A percentile compares a stretch with the other conserved stretches of the same genome.
Conservation (phyloP, 805 yeast species). For the Phaffomyces antillensis region DNA sequence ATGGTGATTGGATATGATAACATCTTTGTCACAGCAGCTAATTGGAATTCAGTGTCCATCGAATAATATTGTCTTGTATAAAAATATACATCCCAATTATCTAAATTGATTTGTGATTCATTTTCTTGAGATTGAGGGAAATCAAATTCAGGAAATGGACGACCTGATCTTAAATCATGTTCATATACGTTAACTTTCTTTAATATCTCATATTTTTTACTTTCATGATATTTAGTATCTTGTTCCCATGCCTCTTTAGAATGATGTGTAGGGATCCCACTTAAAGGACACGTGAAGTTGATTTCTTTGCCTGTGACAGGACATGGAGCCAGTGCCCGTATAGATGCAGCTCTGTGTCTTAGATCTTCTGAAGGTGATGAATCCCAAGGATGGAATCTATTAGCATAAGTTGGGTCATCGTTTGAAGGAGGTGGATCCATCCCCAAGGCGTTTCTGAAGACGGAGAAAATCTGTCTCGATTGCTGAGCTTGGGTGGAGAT, state of each 20-base stretch:
- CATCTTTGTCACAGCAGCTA: conserved; percentile 93
- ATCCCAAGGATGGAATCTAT: conserved; percentile 85
- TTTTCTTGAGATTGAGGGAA: conserved; percentile 76
- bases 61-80: conserved; percentile 90
- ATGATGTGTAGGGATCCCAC: conserved; percentile 97
- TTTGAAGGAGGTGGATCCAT: conserved; percentile 59
- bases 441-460: conserved; percentile 42
- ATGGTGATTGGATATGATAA: conserved; percentile 89
- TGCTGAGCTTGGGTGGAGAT: background rate
- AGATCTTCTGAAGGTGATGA: conserved; percentile 83
- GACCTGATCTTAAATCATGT: conserved; percentile 89
- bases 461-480: conserved; percentile 27
- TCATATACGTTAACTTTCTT: conserved; percentile 88
- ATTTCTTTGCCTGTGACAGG: conserved; percentile 83
- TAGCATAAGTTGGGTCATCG: conserved; percentile 62
- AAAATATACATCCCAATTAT: conserved; percentile 88
- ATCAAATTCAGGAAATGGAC: conserved; percentile 92
- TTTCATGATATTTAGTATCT: conserved; percentile 65
- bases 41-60: conserved; percentile 94
- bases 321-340: conserved; percentile 80
- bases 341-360: conserved; percentile 86
- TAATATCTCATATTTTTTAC: conserved; percentile 62
- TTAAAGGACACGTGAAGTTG: conserved; percentile 80
- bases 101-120: conserved; percentile 69
- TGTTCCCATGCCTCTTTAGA: conserved; percentile 81